Base-by-base conservation (phyloP, 257 asterid genomes). In the Ophiorrhiza pumila region DNA sequence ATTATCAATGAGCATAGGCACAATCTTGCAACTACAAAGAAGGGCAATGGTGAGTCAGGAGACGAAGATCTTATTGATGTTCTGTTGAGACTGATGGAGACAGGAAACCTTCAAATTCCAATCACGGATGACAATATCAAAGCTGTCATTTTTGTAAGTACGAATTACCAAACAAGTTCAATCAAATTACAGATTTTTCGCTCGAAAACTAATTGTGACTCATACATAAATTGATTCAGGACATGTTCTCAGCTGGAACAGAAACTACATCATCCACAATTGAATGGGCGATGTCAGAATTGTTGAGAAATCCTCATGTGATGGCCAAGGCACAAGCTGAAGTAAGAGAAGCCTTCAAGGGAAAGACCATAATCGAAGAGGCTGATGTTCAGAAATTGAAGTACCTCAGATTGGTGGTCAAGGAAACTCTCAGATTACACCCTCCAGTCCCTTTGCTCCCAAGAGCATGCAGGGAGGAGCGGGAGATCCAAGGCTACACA, bases 1-100 rank as follows among this genome's bases (percentile, higher is more conserved):
- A 67, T 82, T 27, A 43, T 82, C 15, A 76, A 70, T 49, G 79
- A 84, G 15, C 88, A 84, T 32, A 78, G 27, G 13, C 6, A 10
- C 31, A 83, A 77, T 50, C 50, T 71, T 68, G 62, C 34, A 4
- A 69, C 59, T 22, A 62, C 39, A 0, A 82, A 65, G 14, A 42
- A n/a, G 10, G 37, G 23, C 7, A 65, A 25, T n/a, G n/a, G n/a
- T n/a, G n/a, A n/a, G n/a, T n/a, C n/a, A n/a, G n/a, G n/a, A n/a
- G n/a, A n/a, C n/a, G n/a, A n/a, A n/a, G n/a, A n/a, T n/a, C n/a
- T n/a, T n/a, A n/a, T n/a, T n/a, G n/a, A n/a, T n/a, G n/a, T n/a
- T n/a, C n/a, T n/a, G n/a, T n/a, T n/a, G n/a, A n/a, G n/a, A n/a
- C n/a, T n/a, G n/a, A n/a, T n/a, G n/a, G n/a, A n/a, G n/a, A n/a